These are phyloP conservation scores for Kodamaea plutei DNA, from an alignment of 1,139 yeast genomes.

Conservation along the genomic window DNA sequence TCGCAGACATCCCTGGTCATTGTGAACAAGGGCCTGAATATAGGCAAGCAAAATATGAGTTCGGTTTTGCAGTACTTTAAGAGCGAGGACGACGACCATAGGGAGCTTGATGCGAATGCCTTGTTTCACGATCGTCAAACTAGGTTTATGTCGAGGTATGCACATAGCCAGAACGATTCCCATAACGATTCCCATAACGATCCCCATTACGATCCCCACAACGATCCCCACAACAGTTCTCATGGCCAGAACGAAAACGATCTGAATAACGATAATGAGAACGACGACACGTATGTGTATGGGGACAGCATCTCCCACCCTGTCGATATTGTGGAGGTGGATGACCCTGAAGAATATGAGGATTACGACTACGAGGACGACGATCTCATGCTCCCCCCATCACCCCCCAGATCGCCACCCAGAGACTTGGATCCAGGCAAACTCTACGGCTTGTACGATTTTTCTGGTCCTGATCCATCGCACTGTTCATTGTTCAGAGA, in stretches of 20 bases:
- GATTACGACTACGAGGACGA: conserved; percentile 12
- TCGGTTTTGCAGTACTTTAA: conserved; percentile 30
- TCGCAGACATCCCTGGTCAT: conserved; percentile 28
- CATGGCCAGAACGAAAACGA: not conserved
- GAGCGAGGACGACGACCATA: conserved; percentile 17
- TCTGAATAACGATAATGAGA: not conserved
- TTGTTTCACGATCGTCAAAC: conserved; percentile 35
- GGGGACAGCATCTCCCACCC: not conserved
- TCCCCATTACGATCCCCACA: too few species aligned
- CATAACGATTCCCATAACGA: too few species aligned
- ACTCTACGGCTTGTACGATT: conserved; percentile 82
- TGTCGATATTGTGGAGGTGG: conserved; percentile 8
- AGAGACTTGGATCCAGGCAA: conserved; percentile 80
- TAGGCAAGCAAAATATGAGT: conserved; percentile 29
- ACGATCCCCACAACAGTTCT: too few species aligned
- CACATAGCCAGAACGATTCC: not conserved
- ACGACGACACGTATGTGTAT: not conserved
- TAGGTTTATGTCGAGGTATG: conserved; percentile 24
- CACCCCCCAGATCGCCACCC: conserved; percentile 79
- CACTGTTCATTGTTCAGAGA: conserved; percentile 80
- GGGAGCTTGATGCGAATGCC: conserved; percentile 31
- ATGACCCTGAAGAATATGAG: conserved; percentile 16
- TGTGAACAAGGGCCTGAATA: conserved; percentile 22
- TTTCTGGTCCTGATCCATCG: conserved; percentile 89
- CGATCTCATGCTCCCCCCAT: conserved; percentile 36